These are phyloP conservation scores for Elsinoe fawcettii DNA, from an alignment of 2,329 filamentous ascomycete genomes.

Conservation along the genomic window DNA sequence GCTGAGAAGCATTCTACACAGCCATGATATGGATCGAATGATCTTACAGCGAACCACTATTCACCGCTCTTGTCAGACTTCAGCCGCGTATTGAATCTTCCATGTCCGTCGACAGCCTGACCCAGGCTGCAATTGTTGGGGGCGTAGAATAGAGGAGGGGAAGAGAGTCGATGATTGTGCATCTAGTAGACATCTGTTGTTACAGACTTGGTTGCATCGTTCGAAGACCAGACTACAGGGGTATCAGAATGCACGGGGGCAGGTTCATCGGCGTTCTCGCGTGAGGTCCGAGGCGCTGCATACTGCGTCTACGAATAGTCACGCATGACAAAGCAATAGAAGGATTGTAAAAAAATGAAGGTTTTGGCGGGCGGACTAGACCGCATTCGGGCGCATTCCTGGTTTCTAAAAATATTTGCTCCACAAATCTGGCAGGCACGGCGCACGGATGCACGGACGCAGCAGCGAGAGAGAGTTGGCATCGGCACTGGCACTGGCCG, in stretches of 20 bases:
- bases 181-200: neutral
- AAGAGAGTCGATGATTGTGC: neutral
- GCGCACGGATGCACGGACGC: neutral
- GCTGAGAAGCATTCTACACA: neutral
- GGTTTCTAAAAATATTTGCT: neutral
- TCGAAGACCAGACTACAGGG: neutral
- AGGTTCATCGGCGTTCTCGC: neutral
- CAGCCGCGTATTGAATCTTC: constrained; percentile 3
- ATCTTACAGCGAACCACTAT: neutral
- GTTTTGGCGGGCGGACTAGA: neutral
- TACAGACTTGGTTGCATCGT: too few species aligned
- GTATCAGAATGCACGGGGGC: neutral
- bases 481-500: neutral
- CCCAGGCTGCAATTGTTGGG: neutral
- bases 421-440: neutral
- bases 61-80: neutral
- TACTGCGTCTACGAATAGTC: neutral
- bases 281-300: neutral
- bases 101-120: neutral
- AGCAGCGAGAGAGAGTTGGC: neutral
- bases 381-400: neutral
- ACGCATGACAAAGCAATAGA: constrained; percentile 10
- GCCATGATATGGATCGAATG: neutral
- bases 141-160: neutral
- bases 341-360: neutral